Conservation (phyloP, 2,329 filamentous ascomycete genomes). For the Corinectria fuckeliana region DNA sequence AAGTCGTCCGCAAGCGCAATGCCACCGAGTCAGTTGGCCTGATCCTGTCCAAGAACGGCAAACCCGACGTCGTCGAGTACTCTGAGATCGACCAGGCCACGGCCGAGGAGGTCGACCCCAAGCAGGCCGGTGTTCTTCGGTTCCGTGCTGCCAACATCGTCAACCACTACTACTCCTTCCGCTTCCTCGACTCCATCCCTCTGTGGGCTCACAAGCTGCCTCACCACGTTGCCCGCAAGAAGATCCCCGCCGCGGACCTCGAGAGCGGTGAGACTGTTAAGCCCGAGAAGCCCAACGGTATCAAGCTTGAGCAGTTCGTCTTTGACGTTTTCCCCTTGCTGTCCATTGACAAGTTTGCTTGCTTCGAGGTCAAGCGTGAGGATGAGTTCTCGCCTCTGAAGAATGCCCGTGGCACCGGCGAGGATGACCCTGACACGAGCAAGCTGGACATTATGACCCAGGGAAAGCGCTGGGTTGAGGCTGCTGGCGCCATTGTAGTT, state of each 20-base stretch:
- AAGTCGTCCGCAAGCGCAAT: conserved; percentile 98
- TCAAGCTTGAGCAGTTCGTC: conserved; percentile 99
- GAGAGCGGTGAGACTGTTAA: conserved; percentile 82
- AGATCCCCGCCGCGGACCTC: conserved; percentile 87
- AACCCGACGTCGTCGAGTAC: conserved; percentile 97
- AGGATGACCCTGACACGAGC: conserved; percentile 95
- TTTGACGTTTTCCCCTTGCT: conserved; percentile 97
- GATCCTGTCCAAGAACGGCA: conserved; percentile 93
- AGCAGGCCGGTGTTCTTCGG: conserved; percentile 82
- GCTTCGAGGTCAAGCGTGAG: conserved; percentile 93
- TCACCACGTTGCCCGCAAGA: conserved; percentile 97
- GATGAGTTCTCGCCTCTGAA: conserved; percentile 98
- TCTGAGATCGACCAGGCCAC: conserved; percentile 91
- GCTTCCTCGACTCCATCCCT: conserved; percentile 90
- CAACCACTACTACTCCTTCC: conserved; percentile 99
- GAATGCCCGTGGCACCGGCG: conserved; percentile 82
- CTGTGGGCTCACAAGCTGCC: conserved; percentile 85
- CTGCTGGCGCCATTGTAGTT: conserved; percentile 76
- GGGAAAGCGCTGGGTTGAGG: conserved; percentile 84
- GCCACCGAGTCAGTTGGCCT: conserved; percentile 95
- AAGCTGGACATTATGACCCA: conserved; percentile 88
- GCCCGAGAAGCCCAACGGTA: conserved; percentile 93
- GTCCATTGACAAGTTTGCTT: conserved; percentile 86
- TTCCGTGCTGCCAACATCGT: conserved; percentile 99
- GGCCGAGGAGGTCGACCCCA: conserved; percentile 86